Conservation (phyloP, 306 rosid genomes). For the Abrus pulchellus region DNA sequence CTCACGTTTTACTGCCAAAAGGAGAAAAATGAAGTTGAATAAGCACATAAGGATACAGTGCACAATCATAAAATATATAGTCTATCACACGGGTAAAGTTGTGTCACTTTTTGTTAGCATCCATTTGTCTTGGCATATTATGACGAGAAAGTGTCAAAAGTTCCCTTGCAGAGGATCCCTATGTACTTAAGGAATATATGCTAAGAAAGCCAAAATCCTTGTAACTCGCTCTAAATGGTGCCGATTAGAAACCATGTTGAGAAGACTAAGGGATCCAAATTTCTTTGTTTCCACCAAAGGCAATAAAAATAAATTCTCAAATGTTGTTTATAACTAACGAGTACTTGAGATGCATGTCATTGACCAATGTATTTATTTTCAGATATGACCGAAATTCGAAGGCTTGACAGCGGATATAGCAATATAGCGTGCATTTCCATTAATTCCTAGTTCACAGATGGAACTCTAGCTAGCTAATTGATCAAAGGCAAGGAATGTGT, state of each 20-base stretch:
- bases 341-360: slow-evolving; percentile 34
- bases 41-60: slow-evolving; percentile 17
- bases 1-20: slow-evolving; percentile 49
- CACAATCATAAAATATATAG: slow-evolving; percentile 15
- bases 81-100: slow-evolving; percentile 47
- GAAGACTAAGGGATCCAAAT: slow-evolving; percentile 46
- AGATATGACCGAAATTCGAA: slow-evolving; percentile 15
- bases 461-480: slow-evolving; percentile 16
- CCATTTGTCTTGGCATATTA: slow-evolving; percentile 63
- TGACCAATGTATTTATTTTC: slow-evolving; percentile 29
- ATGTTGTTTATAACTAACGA: slow-evolving; percentile 24
- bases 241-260: slow-evolving; percentile 52
- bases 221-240: slow-evolving; percentile 48
- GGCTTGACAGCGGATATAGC: slow-evolving; percentile 2
- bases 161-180: slow-evolving; percentile 59
- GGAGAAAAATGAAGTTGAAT: slow-evolving; percentile 45
- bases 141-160: slow-evolving; percentile 60
- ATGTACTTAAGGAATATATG: slow-evolving; percentile 55
- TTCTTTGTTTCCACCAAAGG: slow-evolving; percentile 55
- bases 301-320: slow-evolving; percentile 11
- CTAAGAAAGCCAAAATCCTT: slow-evolving; percentile 59
- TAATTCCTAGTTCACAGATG: neutral
- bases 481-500: slow-evolving; percentile 27
- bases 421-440: neutral
- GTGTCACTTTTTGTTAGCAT: slow-evolving; percentile 58